phyloP scores from a whole-genome alignment of 1,284 basidiomycete genomes.

The Ceraceosorus bombacis region DNA sequence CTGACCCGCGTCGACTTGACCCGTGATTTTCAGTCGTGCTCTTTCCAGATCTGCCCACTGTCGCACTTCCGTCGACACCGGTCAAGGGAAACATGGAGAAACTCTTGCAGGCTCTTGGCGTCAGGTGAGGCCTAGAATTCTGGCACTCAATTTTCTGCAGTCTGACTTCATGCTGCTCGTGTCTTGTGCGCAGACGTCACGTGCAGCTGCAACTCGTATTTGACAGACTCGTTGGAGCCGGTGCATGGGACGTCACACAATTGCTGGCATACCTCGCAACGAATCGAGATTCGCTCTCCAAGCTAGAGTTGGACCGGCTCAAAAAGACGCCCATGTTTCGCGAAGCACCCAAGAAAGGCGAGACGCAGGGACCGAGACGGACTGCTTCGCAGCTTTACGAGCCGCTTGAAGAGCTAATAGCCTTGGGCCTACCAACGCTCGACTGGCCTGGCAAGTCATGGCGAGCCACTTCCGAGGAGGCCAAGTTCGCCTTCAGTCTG shows the following conservation, averaged over 20 bases:
- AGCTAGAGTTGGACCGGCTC: constrained; percentile 66
- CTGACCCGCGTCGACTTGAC: too few species aligned
- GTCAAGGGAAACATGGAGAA: constrained; percentile 73
- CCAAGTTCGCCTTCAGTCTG: constrained; percentile 71
- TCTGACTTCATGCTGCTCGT: too few species aligned
- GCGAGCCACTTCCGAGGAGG: constrained; percentile 51
- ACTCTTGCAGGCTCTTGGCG: constrained; percentile 69
- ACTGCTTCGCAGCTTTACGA: constrained; percentile 58
- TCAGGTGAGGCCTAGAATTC: constrained; percentile 52
- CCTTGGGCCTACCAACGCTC: constrained; percentile 70
- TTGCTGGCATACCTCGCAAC: constrained; percentile 61
- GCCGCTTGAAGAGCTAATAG: constrained; percentile 66
- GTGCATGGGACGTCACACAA: constrained; percentile 51
- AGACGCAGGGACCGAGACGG: constrained; percentile 58
- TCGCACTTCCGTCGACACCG: constrained; percentile 61
- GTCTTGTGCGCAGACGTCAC: constrained; percentile 55
- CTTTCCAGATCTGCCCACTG: constrained; percentile 72
- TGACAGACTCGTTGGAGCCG: constrained; percentile 49
- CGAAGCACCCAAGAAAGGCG: neutral
- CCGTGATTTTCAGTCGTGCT: constrained; percentile 57
- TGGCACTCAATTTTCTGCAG: too few species aligned
- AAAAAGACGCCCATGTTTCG: constrained; percentile 60
- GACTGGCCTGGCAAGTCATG: constrained; percentile 66
- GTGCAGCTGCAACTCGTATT: constrained; percentile 58
- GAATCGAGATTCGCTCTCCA: constrained; percentile 64